Evolutionary conservation across 768 basidiomycete species (phyloP), one percentile per base, ranked within the genome.

Genomic region (Dictyophora rubrovolvata): DNA sequence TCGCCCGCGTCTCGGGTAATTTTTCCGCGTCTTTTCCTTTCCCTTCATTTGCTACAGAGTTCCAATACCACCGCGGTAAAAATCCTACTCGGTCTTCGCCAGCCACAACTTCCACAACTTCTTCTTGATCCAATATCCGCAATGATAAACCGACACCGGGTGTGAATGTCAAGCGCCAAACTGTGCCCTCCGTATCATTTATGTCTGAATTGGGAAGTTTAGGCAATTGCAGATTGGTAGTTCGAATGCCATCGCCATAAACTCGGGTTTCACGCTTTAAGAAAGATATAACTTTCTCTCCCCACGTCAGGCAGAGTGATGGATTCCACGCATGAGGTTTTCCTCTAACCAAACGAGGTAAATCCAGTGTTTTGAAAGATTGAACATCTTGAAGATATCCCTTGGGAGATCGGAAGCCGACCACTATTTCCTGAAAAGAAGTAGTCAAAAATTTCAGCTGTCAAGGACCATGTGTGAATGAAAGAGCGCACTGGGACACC

Each of bases 361-460:
- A 75, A 61, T 90, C 77, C 54, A 87, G 77, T 16, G 92, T 94
- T 64, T 84, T 79, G 72, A 92, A 91, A 11, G 79, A 72, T 68
- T 89, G 88, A 7, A 80, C 75, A 4, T 81, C 82, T 14, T 76
- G 77, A 17, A 91, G 67, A 35, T 81, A 73, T 21, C 91, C 92
- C n/a, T 79, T 71, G 16, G 84, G 84, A 33, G 85, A 90, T 51
- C 92, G 84, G 69, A 94, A 94, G 54, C 92, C 92, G 23, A 94
- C 90, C 10, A 92, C 70, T 54, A 94, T 84, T 69, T 89, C 86
- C 89, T 90, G 63, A 37, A n/a, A 50, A 52, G 55, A 60, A 47
- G 11, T 36, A 17, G 34, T n/a, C 5, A 2, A 22, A 21, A 57
- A 42, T 14, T 37, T 22, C 14, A 23, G 28, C 59, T 48, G 14